Base-by-base conservation (phyloP, 73 alveolate species). In the Paramecium octaurelia region DNA sequence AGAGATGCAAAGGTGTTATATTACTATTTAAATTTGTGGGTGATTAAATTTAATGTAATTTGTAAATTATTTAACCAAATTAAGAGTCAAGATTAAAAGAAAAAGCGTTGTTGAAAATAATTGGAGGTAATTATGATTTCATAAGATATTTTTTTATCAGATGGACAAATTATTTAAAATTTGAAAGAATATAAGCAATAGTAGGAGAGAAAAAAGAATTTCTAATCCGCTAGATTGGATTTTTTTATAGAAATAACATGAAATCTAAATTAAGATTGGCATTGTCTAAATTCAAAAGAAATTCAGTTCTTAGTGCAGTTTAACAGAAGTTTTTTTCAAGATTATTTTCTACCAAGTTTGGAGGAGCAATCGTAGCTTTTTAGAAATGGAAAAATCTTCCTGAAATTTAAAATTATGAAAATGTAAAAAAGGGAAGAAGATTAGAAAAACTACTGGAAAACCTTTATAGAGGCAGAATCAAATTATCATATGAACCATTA, bases 301-400 rank as follows among this genome's bases (percentile, higher is more conserved):
- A 80, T 35, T 42, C 91, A 8, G 46, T 8, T 3, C 48, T 80
- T n/a, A 80, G 29, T 21, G 70, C 76, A 18, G 57, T 80, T 46
- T 46, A 80, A 46, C 29, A 80, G n/a, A 80, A 35, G 48, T 80
- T 80, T 64, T 80, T 80, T 46, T 21, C 70, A 8, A 80, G 35
- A 23, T 46, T 80, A 23, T 46, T 12, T 42, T 42, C 70, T 14
- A 80, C 91, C 1, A 80, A 80, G 31, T 34, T 42, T 35, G 91
- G 91, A 43, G 91, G 91, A 9, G 50, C 57, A 21, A 80, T 80
- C 20, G 34, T 31, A 9, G 46, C 91, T n/a, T 80, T 80, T 64
- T 4, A 80, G 12, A 80, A 80, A 46, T 80, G 91, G 91, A 80
- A 80, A 48, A 80, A 80, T 46, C 31, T 80, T 2, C 91, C 91